phyloP scores from a whole-genome alignment of 2,329 filamentous ascomycete genomes.

The Sarocladiaceae sp. region DNA sequence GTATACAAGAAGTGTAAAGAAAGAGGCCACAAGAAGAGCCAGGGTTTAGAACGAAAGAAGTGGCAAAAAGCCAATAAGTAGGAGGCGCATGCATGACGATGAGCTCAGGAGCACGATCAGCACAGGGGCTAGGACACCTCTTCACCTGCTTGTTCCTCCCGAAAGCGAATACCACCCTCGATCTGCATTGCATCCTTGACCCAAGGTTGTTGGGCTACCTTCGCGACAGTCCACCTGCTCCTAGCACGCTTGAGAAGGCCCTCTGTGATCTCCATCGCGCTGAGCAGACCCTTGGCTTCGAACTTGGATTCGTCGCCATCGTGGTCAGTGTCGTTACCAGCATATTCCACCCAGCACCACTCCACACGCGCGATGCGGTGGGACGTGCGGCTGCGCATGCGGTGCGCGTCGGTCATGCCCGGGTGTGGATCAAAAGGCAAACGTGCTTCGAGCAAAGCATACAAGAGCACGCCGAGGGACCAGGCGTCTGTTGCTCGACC shows the following conservation, averaged over 20 bases:
- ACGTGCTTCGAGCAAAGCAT: slow-evolving; percentile 88
- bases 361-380: slow-evolving; percentile 95
- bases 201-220: slow-evolving; percentile 71
- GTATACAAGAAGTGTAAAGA: slow-evolving; percentile 12
- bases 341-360: slow-evolving; percentile 90
- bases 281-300: slow-evolving; percentile 61
- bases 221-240: slow-evolving; percentile 70
- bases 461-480: slow-evolving; percentile 90
- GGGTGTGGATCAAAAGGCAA: slow-evolving; percentile 90
- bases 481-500: slow-evolving; percentile 89
- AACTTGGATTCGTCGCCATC: slow-evolving; percentile 61
- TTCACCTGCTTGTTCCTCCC: slow-evolving; percentile 55
- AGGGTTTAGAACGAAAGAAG: slow-evolving; percentile 10
- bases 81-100: too few species aligned
- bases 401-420: slow-evolving; percentile 69
- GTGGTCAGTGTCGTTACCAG: slow-evolving; percentile 81
- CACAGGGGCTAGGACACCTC: slow-evolving; percentile 41
- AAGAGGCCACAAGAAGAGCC: neutral
- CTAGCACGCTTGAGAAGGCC: slow-evolving; percentile 78
- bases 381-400: slow-evolving; percentile 75
- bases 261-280: slow-evolving; percentile 78
- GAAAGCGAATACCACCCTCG: slow-evolving; percentile 55
- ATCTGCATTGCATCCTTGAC: slow-evolving; percentile 70
- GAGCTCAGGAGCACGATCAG: neutral
- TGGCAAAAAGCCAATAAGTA: slow-evolving; percentile 15